A percentile compares a stretch with the other conserved stretches of the same genome.
phyloP scores from a whole-genome alignment of 495 filamentous ascomycete genomes.

The Glonium stellatum region DNA sequence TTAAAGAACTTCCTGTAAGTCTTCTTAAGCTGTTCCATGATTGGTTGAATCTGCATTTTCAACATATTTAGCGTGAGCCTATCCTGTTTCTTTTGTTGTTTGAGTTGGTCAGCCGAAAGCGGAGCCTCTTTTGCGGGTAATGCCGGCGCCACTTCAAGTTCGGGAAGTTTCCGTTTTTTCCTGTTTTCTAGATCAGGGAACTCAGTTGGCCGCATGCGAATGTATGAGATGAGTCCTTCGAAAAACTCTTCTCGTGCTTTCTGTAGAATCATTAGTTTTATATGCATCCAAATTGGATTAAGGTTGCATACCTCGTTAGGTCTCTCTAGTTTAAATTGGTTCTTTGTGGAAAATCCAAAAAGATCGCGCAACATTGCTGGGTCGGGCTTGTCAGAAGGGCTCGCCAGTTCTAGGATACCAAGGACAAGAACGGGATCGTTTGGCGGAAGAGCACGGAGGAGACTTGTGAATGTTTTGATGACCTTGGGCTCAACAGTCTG shows the following conservation, averaged over 20 bases:
- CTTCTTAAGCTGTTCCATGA: slow-evolving; percentile 90
- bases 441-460: slow-evolving; percentile 70
- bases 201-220: slow-evolving; percentile 68
- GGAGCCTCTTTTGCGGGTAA: slow-evolving; percentile 37
- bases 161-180: slow-evolving; percentile 74
- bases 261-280: background rate
- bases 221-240: slow-evolving; percentile 57
- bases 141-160: slow-evolving; percentile 60
- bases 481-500: slow-evolving; percentile 56
- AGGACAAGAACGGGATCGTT: slow-evolving; percentile 84
- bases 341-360: slow-evolving; percentile 77
- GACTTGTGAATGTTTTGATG: slow-evolving; percentile 69
- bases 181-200: slow-evolving; percentile 81
- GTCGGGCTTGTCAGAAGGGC: slow-evolving; percentile 49
- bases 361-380: slow-evolving; percentile 61
- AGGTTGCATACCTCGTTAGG: slow-evolving; percentile 44
- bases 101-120: slow-evolving; percentile 65
- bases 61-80: slow-evolving; percentile 71
- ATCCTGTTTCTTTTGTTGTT: slow-evolving; percentile 73
- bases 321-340: slow-evolving; percentile 58
- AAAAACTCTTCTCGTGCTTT: slow-evolving; percentile 71
- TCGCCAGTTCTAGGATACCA: slow-evolving; percentile 59
- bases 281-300: background rate
- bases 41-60: slow-evolving; percentile 78
- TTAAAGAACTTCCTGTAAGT: slow-evolving; percentile 77